Conservation (phyloP, 169 alveolate genomes). For the Condylostoma magnum region DNA sequence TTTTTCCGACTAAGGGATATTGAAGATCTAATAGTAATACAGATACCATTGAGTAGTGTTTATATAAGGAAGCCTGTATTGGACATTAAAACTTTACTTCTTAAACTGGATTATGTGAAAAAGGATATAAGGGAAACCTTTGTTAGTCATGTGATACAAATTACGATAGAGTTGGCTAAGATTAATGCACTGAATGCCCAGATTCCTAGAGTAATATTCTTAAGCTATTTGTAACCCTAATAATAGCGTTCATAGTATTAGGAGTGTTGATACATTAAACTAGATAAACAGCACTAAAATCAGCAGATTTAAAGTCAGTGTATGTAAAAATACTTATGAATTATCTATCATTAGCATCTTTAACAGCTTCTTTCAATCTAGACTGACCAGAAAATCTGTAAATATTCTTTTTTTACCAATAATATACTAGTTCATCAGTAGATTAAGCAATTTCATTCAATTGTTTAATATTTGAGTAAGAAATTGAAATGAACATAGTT, state of each 20-base stretch:
- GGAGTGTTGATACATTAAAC: background rate
- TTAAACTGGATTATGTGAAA: background rate
- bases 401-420: background rate
- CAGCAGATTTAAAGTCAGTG: background rate
- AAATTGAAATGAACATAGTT: background rate
- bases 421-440: background rate
- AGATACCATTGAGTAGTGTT: slow-evolving; percentile 4
- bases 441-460: slow-evolving; percentile 5
- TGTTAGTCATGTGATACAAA: slow-evolving; percentile 42
- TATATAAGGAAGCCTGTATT: background rate
- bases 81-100: slow-evolving; percentile 32
- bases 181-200: slow-evolving; percentile 18
- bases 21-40: background rate
- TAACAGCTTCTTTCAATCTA: slow-evolving; percentile 4
- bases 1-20: slow-evolving; percentile 5
- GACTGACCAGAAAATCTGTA: background rate
- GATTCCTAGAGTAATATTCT: background rate
- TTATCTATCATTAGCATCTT: background rate
- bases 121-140: slow-evolving; percentile 31
- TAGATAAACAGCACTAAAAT: background rate
- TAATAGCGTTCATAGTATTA: no score
- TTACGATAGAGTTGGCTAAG: background rate
- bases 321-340: slow-evolving; percentile 14
- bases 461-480: background rate
- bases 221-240: background rate